Conservation (phyloP, 805 yeast species). For the Candida ortonii region DNA sequence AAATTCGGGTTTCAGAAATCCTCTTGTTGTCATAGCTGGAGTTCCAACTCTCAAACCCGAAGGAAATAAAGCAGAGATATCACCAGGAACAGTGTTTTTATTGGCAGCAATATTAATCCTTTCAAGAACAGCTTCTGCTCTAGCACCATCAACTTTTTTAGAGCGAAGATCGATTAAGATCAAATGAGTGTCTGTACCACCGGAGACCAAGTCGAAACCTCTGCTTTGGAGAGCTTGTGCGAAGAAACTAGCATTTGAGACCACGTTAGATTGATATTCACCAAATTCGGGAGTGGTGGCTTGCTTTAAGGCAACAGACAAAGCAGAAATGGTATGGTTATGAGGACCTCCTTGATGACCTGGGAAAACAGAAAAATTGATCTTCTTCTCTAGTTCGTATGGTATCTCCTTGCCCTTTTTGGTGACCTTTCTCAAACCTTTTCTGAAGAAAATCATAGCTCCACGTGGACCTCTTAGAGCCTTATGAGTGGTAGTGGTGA, state of each 20-base stretch:
- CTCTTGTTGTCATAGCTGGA: constrained; percentile 98
- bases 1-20: constrained; percentile 77
- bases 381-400: constrained; percentile 85
- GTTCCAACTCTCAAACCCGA: constrained; percentile 96
- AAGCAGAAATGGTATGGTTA: constrained; percentile 94
- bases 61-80: constrained; percentile 92
- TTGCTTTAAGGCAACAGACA: constrained; percentile 93
- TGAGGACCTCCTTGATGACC: constrained; percentile 99
- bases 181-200: constrained; percentile 94
- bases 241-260: constrained; percentile 75
- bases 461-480: constrained; percentile 99
- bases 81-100: constrained; percentile 96
- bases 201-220: constrained; percentile 79
- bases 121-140: constrained; percentile 88
- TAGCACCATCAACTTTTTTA: constrained; percentile 88
- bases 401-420: constrained; percentile 82
- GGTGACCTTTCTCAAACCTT: constrained; percentile 80
- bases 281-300: constrained; percentile 85
- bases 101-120: constrained; percentile 90
- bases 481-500: constrained; percentile 97
- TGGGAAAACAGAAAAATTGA: constrained; percentile 97
- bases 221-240: constrained; percentile 61
- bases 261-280: constrained; percentile 79
- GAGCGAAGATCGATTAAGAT: constrained; percentile 79
- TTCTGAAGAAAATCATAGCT: constrained; percentile 95